These are phyloP conservation scores for Forsythia suspensa DNA, from an alignment of 257 asterid genomes.

Conservation along the genomic window DNA sequence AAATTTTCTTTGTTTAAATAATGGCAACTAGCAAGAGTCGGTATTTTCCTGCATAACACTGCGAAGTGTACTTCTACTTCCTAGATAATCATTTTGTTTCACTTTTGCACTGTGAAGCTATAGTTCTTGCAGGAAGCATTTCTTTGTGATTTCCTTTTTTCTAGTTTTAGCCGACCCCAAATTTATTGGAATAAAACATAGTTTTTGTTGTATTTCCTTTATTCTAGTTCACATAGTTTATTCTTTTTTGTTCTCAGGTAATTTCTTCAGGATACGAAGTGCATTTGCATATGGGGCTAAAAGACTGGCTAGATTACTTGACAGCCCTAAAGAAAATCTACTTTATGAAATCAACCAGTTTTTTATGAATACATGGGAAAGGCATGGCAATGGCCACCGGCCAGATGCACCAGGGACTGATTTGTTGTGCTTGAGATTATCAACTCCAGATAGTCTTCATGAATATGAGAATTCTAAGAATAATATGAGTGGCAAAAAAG, in stretches of 20 bases:
- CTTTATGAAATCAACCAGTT: slow-evolving; percentile 73
- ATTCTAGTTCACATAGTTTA: slow-evolving; percentile 5
- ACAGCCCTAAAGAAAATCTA: slow-evolving; percentile 62
- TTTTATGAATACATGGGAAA: slow-evolving; percentile 86
- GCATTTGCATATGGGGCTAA: slow-evolving; percentile 95
- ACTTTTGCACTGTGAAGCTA: not conserved
- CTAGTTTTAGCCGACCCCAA: not conserved
- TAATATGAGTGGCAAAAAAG: slow-evolving; percentile 33
- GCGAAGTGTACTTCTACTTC: not conserved
- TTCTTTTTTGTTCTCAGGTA: slow-evolving; percentile 53
- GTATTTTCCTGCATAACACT: not conserved
- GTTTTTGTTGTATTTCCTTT: not conserved
- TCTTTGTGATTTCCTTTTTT: slow-evolving; percentile 4
- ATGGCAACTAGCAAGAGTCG: not conserved
- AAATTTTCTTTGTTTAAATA: not conserved
- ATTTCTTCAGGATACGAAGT: slow-evolving; percentile 85
- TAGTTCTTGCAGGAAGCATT: not conserved
- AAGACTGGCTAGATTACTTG: slow-evolving; percentile 73
- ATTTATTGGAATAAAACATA: not conserved
- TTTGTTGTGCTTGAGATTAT: slow-evolving; percentile 36
- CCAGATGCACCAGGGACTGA: slow-evolving; percentile 79
- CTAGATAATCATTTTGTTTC: not conserved
- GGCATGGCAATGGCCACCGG: slow-evolving; percentile 86
- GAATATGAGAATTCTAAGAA: slow-evolving; percentile 44
- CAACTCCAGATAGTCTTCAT: slow-evolving; percentile 41